Conservation (phyloP, 768 basidiomycete species). For the Suillus discolor region DNA sequence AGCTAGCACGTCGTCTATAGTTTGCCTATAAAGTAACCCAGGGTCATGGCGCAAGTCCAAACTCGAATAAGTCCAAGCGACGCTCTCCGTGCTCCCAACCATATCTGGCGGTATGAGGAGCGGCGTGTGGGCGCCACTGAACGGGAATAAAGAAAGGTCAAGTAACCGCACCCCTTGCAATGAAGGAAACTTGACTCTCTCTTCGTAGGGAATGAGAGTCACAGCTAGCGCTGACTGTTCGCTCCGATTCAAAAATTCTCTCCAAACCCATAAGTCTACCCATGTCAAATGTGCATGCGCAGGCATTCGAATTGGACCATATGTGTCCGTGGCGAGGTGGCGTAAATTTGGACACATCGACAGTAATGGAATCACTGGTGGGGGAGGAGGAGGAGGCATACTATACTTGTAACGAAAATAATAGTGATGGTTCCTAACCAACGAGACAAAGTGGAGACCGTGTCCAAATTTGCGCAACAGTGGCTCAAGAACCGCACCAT, state of each 20-base stretch:
- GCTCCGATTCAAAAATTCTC: neutral
- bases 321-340: neutral
- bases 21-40: neutral
- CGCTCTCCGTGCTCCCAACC: neutral
- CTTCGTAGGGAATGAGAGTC: neutral
- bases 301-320: neutral
- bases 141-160: neutral
- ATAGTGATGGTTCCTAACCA: neutral
- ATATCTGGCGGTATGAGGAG: slow-evolving; percentile 1
- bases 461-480: neutral
- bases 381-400: neutral
- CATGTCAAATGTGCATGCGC: neutral
- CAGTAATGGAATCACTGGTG: neutral
- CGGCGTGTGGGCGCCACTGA: neutral
- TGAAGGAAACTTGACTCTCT: neutral
- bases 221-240: neutral
- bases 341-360: neutral
- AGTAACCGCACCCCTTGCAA: neutral
- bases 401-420: too few relatives aligned
- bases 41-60: neutral
- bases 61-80: neutral
- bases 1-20: neutral
- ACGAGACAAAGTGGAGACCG: neutral
- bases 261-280: neutral
- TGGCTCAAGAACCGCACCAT: neutral